Base-by-base conservation (phyloP, 1,139 yeast species). In the Groenewaldozyma auringiensis region DNA sequence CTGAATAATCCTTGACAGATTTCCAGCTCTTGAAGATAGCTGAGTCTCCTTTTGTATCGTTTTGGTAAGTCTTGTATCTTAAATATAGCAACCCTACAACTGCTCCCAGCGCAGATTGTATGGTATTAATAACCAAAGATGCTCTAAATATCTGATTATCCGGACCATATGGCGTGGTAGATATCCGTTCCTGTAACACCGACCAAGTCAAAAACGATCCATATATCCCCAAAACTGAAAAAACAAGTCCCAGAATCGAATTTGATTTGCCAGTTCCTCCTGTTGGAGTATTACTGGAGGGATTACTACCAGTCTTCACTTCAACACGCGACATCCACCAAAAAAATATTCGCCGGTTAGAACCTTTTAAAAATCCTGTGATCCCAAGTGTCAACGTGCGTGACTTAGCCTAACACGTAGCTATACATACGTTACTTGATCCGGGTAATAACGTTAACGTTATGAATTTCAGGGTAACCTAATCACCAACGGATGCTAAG, bases 191-290 rank as follows among this genome's bases (percentile, higher is more conserved):
- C 60, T 92, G 97, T 14, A 89, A 74, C 33, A 86, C 74, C 0
- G 95, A 89, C 98, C 98, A 92, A 1, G 92, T 74, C 33, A 92
- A 67, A 58, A 92, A 92, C 35, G 95, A 81, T 1, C 78, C 79
- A 59, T 89, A 92, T 40, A 92, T 83, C 0, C 96, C 95, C 1
- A 66, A 54, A 0, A 83, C 79, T 57, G 89, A 83, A 8, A 75
- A 52, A 0, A 73, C 53, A 35, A 83, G 68, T 21, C 59, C 55
- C 16, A 54, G 18, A 8, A 51, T 25, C 11, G 29, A 25, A 11
- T 11, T 11, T 25, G 29, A 11, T 25, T 6, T 25, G n/a, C n/a
- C n/a, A n/a, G 32, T 27, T 27, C n/a, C 11, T n/a, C 32, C n/a
- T 9, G n/a, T 9, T 27, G 32, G n/a, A 27, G n/a, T n/a, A n/a